Base-by-base conservation (phyloP, 2,329 filamentous ascomycete species). In the Talaromyces albobiverticillius region DNA sequence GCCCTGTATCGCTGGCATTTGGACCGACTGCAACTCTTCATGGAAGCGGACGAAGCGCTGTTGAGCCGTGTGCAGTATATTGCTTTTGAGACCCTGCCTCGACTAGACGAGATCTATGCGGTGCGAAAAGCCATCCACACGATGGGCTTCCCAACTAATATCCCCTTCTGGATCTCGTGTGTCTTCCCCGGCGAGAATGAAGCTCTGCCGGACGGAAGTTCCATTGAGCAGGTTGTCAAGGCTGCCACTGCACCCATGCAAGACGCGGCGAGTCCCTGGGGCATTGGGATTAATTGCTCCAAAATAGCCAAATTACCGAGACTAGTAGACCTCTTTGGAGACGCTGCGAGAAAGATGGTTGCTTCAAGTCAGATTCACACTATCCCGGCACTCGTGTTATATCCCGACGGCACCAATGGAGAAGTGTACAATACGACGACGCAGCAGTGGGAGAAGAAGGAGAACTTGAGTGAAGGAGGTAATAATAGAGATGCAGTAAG, bases 341-440 rank as follows among this genome's bases (percentile, higher is more conserved):
- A 60, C n/a, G 61, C 72, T 8, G 65, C 84, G 14, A 55, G 57
- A 9, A 58, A 55, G n/a, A 50, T 82, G 59, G 53, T 76, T 1
- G 49, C 62, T 3, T 59, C 66, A 3, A 71, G 72, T 0, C 60
- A 67, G 10, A 42, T 48, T 8, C 9, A 20, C 6, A 22, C 22
- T 29, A 9, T 36, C 5, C 51, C 51, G 3, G 26, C 73, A 18
- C 67, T 88, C 51, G 79, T 88, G 4, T 61, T 88, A 16, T 88
- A 88, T 64, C 86, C 86, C 0, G 86, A 89, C 65, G 85, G 85
- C 0, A 87, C 86, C 1, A 84, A 83, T 45, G 84, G 83, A 0
- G 82, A 87, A 67, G 77, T 85, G 0, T 88, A 88, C 68, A 82
- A 88, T 65, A 85, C 84, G 1, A 70, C 68, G 0, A 84, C 82